Evolutionary conservation across 345 rosid species (phyloP), one percentile per base, ranked within the genome.

Genomic region (Lepidium didymum): DNA sequence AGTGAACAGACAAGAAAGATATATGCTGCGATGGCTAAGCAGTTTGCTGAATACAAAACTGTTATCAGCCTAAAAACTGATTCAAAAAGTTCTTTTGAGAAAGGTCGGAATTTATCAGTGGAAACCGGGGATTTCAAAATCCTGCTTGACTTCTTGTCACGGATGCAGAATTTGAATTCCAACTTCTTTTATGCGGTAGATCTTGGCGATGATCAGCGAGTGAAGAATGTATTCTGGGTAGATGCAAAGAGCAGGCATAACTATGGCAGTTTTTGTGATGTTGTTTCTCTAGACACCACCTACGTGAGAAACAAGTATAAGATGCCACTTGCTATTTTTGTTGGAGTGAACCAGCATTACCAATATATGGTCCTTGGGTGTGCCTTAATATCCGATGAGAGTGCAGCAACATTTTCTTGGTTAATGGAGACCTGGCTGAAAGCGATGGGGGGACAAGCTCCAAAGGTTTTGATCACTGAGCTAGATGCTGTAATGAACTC

Each of bases 1-100:
- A 85, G 92, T 67, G 92, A 85, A 68, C 86, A 80, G 75, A 87
- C 90, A 33, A 75, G 83, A 47, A 87, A 80, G 80, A 83, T 87
- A 77, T 87, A 87, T 44, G 92, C 86, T 44, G 86, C 84, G 4
- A 87, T 87, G 90, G 84, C 92, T 67, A 79, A 83, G 52, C 89
- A 85, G 60, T 87, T 80, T 76, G 90, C 86, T 25, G 89, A 80
- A 63, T 85, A 85, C 72, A 81, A 87, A 37, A 83, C 77, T 75
- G 87, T 85, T 23, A 81, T 77, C 58, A 81, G 82, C 27, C 65
- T 77, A 10, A 83, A 81, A 64, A 77, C 47, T 52, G 85, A 80
- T 52, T 49, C 81, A 0, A 78, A 67, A 25, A 49, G 62, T 54
- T 78, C 80, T 27, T 80, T 80, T 56, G 92, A 85, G 7, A 87